Percentiles rank a stretch among this genome's conserved stretches.
These are phyloP conservation scores for Penicillium cinerascens DNA, from an alignment of 495 filamentous ascomycete genomes.

Conservation along the genomic window DNA sequence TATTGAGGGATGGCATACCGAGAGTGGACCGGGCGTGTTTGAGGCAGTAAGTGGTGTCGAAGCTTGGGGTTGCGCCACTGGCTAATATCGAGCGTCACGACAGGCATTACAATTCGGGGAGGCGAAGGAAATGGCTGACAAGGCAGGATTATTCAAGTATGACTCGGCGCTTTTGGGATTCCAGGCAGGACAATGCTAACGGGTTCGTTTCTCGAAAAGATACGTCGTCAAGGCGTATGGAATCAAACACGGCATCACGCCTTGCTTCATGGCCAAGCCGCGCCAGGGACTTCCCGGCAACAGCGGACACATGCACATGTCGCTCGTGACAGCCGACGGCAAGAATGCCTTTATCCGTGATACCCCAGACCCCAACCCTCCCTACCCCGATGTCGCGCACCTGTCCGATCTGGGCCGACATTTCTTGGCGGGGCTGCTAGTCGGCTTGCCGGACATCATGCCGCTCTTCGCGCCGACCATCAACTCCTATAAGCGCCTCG, in stretches of 20 bases:
- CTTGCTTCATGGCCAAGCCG: slow-evolving; percentile 99
- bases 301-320: slow-evolving; percentile 93
- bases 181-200: background rate
- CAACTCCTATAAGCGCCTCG: slow-evolving; percentile 95
- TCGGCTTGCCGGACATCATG: slow-evolving; percentile 92
- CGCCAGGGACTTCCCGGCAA: slow-evolving; percentile 86
- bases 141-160: slow-evolving; percentile 87
- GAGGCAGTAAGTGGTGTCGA: slow-evolving; percentile 64
- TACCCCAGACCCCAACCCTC: slow-evolving; percentile 61
- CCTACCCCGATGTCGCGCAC: slow-evolving; percentile 69
- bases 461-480: slow-evolving; percentile 89
- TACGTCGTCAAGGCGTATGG: slow-evolving; percentile 85
- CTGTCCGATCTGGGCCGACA: slow-evolving; percentile 88
- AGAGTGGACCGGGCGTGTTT: slow-evolving; percentile 92
- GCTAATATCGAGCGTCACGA: background rate
- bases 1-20: slow-evolving; percentile 97
- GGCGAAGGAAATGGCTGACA: slow-evolving; percentile 82
- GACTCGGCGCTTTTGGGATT: slow-evolving; percentile 9
- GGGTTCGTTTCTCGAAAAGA: slow-evolving; percentile 31
- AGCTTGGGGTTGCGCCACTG: slow-evolving; percentile 1
- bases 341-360: slow-evolving; percentile 81
- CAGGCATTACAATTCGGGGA: slow-evolving; percentile 82
- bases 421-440: slow-evolving; percentile 86
- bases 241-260: slow-evolving; percentile 83
- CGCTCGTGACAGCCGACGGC: slow-evolving; percentile 57